phyloP scores from a whole-genome alignment of 768 basidiomycete genomes.

The Boletus tomentosulus region DNA sequence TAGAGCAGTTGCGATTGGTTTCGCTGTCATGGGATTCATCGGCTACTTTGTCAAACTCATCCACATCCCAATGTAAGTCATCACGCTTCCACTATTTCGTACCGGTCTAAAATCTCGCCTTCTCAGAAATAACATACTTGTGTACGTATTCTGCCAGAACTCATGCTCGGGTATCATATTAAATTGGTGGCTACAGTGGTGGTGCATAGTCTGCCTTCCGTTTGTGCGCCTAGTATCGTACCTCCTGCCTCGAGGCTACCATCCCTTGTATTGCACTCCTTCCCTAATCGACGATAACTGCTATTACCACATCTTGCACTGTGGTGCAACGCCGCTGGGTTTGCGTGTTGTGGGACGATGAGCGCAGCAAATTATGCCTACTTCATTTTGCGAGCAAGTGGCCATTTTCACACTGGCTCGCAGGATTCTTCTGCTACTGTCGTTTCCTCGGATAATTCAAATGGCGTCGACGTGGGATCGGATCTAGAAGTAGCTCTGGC shows the following conservation, averaged over 20 bases:
- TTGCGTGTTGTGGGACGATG: neutral
- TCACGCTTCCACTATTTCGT: neutral
- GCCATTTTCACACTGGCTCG: slow-evolving; percentile 9
- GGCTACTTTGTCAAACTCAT: slow-evolving; percentile 98
- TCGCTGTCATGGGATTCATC: slow-evolving; percentile 99
- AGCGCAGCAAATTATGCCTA: slow-evolving; percentile 4
- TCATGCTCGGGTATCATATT: slow-evolving; percentile 19
- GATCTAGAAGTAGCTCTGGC: slow-evolving; percentile 20
- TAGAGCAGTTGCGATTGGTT: slow-evolving; percentile 94
- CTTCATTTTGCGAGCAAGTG: neutral
- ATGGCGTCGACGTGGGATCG: slow-evolving; percentile 3
- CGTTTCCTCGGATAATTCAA: slow-evolving; percentile 1
- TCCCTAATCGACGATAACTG: slow-evolving; percentile 9
- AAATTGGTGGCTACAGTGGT: slow-evolving; percentile 46
- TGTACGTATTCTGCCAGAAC: slow-evolving; percentile 56
- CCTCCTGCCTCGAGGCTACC: slow-evolving; percentile 12
- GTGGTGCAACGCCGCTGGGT: neutral
- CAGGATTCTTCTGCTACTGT: neutral
- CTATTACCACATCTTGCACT: slow-evolving; percentile 1
- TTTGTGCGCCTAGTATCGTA: slow-evolving; percentile 7
- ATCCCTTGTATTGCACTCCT: slow-evolving; percentile 18
- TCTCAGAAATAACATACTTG: slow-evolving; percentile 90
- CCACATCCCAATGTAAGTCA: slow-evolving; percentile 85
- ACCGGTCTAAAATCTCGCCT: slow-evolving; percentile 10
- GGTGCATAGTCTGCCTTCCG: slow-evolving; percentile 53